Percentiles rank a stretch among this genome's conserved stretches.
Conservation (phyloP, 768 basidiomycete species). For the Hortiboletus flavorubellus region DNA sequence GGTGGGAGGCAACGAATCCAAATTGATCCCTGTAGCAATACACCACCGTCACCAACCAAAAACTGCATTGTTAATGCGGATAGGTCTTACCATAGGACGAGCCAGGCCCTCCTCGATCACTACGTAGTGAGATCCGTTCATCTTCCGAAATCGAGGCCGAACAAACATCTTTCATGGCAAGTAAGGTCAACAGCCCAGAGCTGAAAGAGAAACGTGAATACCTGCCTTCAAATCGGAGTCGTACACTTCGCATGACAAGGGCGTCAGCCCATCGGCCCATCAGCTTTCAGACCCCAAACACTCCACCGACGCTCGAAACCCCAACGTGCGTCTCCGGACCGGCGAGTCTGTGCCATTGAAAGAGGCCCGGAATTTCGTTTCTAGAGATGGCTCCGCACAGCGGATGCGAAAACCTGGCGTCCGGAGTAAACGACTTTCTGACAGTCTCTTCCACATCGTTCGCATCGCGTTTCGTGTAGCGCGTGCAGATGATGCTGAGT, state of each 20-base stretch:
- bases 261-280: not conserved
- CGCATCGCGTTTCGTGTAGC: conserved; percentile 48
- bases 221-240: conserved; percentile 45
- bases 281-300: not conserved
- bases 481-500: conserved; percentile 36
- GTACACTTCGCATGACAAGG: conserved; percentile 38
- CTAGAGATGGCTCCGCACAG: conserved; percentile 55
- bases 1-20: conserved; percentile 21
- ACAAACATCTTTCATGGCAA: conserved; percentile 39
- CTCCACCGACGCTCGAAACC: conserved; percentile 44
- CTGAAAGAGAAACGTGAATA: conserved; percentile 18
- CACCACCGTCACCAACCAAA: not conserved
- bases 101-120: conserved; percentile 56
- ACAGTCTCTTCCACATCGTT: conserved; percentile 48
- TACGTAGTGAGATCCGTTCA: conserved; percentile 43
- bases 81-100: conserved; percentile 44
- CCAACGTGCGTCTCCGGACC: conserved; percentile 47
- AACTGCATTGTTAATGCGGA: not conserved
- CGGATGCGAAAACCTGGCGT: conserved; percentile 60
- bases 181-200: not conserved
- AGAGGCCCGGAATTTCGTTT: conserved; percentile 48
- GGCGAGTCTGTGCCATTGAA: conserved; percentile 67
- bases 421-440: conserved; percentile 47
- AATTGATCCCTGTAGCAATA: conserved; percentile 21
- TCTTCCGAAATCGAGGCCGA: conserved; percentile 47